Percentiles rank a stretch among this genome's conserved stretches.
Conservation (phyloP, 1,139 yeast genomes). For the Geotrichum candidum region DNA sequence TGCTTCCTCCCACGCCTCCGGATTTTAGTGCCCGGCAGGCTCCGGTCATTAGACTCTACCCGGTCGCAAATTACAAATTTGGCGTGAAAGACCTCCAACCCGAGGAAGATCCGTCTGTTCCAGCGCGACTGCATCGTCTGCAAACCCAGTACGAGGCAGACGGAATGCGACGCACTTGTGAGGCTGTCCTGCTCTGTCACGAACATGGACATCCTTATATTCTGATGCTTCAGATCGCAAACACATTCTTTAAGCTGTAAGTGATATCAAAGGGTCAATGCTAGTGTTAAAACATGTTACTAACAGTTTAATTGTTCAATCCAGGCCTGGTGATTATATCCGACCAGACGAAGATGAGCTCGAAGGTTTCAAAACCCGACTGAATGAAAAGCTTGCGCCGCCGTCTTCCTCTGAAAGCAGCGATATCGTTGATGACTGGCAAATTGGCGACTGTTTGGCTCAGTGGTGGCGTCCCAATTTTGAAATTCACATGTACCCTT, state of each 20-base stretch:
- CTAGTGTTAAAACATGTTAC: neutral
- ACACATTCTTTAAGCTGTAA: conserved; percentile 31
- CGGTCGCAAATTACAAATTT: conserved; percentile 34
- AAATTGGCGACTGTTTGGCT: conserved; percentile 34
- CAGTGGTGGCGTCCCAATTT: conserved; percentile 40
- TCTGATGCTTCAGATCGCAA: conserved; percentile 32
- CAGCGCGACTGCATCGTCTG: conserved; percentile 29
- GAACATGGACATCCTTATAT: conserved; percentile 37
- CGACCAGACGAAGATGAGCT: conserved; percentile 32
- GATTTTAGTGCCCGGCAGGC: conserved; percentile 25
- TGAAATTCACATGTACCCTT: conserved; percentile 36
- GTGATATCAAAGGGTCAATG: conserved; percentile 11
- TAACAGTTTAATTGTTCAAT: neutral
- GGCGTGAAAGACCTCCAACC: conserved; percentile 33
- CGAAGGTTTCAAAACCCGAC: conserved; percentile 28
- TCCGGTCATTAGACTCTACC: conserved; percentile 30
- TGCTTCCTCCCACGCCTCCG: conserved; percentile 22
- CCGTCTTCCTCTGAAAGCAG: conserved; percentile 18
- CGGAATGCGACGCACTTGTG: conserved; percentile 36
- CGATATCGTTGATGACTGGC: conserved; percentile 27
- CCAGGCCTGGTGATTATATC: conserved; percentile 35
- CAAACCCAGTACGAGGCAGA: conserved; percentile 31
- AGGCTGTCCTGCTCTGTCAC: conserved; percentile 35
- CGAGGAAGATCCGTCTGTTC: conserved; percentile 33
- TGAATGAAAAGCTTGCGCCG: conserved; percentile 30